These are phyloP conservation scores for Diplodia mutila DNA, from an alignment of 2,329 filamentous ascomycete species.

Conservation along the genomic window DNA sequence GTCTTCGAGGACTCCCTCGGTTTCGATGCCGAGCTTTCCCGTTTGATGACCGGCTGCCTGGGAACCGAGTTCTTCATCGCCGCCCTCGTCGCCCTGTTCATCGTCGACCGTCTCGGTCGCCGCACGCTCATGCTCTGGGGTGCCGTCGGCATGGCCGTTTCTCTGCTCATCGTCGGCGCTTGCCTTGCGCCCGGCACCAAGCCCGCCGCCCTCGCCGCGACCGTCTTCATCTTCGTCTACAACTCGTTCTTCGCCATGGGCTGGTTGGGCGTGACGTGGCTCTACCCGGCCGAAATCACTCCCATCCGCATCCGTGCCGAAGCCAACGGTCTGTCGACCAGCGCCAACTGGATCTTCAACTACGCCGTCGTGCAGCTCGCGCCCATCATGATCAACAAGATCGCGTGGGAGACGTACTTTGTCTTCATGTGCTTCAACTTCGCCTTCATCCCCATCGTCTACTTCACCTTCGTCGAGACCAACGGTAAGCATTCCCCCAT, in stretches of 20 bases:
- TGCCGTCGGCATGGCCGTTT: slow-evolving; percentile 37
- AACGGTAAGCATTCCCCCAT: background rate
- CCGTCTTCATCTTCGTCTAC: slow-evolving; percentile 59
- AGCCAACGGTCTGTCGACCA: slow-evolving; percentile 42
- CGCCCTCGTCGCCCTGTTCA: slow-evolving; percentile 34
- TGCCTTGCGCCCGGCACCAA: slow-evolving; percentile 20
- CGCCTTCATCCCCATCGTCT: slow-evolving; percentile 30
- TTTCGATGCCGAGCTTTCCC: slow-evolving; percentile 38
- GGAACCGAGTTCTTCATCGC: slow-evolving; percentile 39
- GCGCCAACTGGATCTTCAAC: slow-evolving; percentile 45
- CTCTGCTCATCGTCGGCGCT: slow-evolving; percentile 36
- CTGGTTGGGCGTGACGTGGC: slow-evolving; percentile 53
- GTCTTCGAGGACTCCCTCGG: slow-evolving; percentile 25
- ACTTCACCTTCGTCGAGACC: slow-evolving; percentile 30
- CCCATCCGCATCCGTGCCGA: slow-evolving; percentile 40
- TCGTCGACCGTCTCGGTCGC: slow-evolving; percentile 38
- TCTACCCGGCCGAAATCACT: slow-evolving; percentile 57
- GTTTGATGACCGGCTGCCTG: slow-evolving; percentile 28
- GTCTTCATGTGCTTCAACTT: slow-evolving; percentile 27
- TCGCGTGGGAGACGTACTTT: slow-evolving; percentile 26
- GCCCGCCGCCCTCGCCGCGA: slow-evolving; percentile 44
- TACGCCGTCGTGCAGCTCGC: slow-evolving; percentile 50
- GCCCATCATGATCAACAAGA: slow-evolving; percentile 31
- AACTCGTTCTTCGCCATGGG: slow-evolving; percentile 59
- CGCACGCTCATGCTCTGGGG: slow-evolving; percentile 40